Evolutionary conservation across 208 protist genomes (phyloP), one percentile per base, ranked within the genome.

Genomic region (Jaenimonas drosophilae): DNA sequence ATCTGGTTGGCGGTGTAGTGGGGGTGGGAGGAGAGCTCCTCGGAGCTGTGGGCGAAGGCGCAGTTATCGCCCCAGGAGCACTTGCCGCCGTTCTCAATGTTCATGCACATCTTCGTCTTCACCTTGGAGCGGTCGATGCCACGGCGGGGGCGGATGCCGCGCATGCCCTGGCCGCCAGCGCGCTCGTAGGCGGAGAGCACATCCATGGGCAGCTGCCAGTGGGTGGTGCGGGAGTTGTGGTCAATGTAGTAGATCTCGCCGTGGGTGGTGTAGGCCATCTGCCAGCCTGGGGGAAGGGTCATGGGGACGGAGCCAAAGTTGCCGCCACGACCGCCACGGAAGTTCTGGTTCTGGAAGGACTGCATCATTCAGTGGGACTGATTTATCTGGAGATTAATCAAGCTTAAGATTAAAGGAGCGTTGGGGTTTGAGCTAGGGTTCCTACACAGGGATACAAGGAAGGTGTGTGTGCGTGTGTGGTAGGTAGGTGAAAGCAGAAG

Each of bases 71-170:
- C 84, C 64, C 67, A 93, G 0, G 79, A 81, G 64, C 84, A 93
- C 33, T 61, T 81, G 33, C 84, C 84, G 32, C 79, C 76, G 37
- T 75, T 88, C 53, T 88, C 69, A 23, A 89, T 86, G 62, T 93
- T 89, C 79, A 93, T 93, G 66, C 84, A 93, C 84, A 93, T 89
- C 66, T 93, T 93, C 28, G 84, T 93, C 69, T 93, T 93, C 17
- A 68, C 38, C 57, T 93, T 93, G 28, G 58, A 63, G 17, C 66
- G 66, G 59, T 93, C 84, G 51, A 93, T 88, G 27, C 84, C 84
- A 33, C 69, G 69, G 26, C 73, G 70, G 16, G 49, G 69, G 39
- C 73, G 72, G 19, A 42, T 53, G 49, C 44, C 37, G 23, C 56
- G 47, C 34, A 56, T 57, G 0, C 38, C 33, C 1, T 23, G 24